Base-by-base conservation (phyloP, 257 asterid genomes). In the Nemophila menziesii region DNA sequence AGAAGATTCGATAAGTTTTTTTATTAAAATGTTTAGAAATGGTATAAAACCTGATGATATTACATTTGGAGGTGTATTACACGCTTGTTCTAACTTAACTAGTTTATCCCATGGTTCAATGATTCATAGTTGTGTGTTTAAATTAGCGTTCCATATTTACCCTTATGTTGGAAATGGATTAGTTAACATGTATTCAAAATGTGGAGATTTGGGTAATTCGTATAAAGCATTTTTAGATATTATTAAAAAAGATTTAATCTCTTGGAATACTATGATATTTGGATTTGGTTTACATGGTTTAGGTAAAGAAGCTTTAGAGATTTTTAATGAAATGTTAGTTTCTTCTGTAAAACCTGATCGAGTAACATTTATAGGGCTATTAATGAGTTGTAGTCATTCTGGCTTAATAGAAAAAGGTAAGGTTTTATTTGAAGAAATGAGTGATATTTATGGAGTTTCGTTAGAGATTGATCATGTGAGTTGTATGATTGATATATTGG, bases 361-460 rank as follows among this genome's bases (percentile, higher is more conserved):
- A 51, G 87, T 75, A 29, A 79, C 94, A 24, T 82, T 82, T 69
- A 62, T 79, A 27, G 94, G 94, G 20, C 61, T 82, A 20, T 51
- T 82, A 55, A 73, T 82, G 87, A 73, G 82, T 20, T 82, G 94
- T 42, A 82, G 78, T 61, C 94, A 79, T 62, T 65, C 68, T 52
- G 94, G 94, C 2, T 48, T 71, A 36, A 57, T 83, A 22, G 56
- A 67, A 4, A 48, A 58, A 54, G 80, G 85, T 46, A 67, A 68
- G 43, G 14, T 8, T 19, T 48, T 76, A 27, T 77, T 76, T 37
- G 68, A 79, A 50, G 58, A 70, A 33, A 83, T 83, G 94, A 48
- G 54, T 52, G 46, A 56, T 5, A 20, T 23, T 16, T 71, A 75
- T 8, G 66, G 68, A 11, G 40, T 83, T 43, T 16, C 27, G 5